Base-by-base conservation (phyloP, 495 filamentous ascomycete species). In the Podospora pseudoanserina region DNA sequence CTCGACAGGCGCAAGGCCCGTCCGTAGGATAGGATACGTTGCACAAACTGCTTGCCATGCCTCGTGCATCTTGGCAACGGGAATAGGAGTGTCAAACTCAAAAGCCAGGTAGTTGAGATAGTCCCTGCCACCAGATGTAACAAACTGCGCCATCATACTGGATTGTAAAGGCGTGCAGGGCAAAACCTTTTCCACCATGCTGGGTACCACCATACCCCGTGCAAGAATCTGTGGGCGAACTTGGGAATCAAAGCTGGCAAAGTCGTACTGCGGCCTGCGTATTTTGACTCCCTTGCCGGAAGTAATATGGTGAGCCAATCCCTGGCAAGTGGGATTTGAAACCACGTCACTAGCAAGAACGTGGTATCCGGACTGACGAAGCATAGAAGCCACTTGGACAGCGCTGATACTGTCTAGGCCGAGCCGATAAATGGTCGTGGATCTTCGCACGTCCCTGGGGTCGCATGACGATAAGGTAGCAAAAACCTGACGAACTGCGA, bases 361-460 rank as follows among this genome's bases (percentile, higher is more conserved):
- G 18, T 78, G 73, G n/a, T 87, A 72, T 0, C 85, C 84, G 66
- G 84, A 73, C 59, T 86, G 83, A 30, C 88, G 86, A 20, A 93
- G 84, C 59, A 84, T 74, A 19, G 85, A 81, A 3, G 90, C 90
- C 44, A 94, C 82, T 67, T 92, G 90, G 66, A 96, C 92, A 0
- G 92, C 90, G 53, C 87, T 91, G 69, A 98, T 92, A 65, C 92
- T 96, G 76, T 98, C 94, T 57, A 97, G 80, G 2, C 94, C 94
- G 28, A 97, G 85, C 69, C 88, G 86, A 73, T 94, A 96, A 27
- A 97, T 92, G 28, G 88, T 91, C 1, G 87, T 86, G 6, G 78
- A 71, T 16, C 84, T 83, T 2, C 76, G 74, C 28, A 97, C 91
- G 20, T 83, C 80, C 3, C 84, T 75, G 13, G 81, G 70, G 0